phyloP scores from a whole-genome alignment of 805 yeast genomes.

The Candida nanaspora region DNA sequence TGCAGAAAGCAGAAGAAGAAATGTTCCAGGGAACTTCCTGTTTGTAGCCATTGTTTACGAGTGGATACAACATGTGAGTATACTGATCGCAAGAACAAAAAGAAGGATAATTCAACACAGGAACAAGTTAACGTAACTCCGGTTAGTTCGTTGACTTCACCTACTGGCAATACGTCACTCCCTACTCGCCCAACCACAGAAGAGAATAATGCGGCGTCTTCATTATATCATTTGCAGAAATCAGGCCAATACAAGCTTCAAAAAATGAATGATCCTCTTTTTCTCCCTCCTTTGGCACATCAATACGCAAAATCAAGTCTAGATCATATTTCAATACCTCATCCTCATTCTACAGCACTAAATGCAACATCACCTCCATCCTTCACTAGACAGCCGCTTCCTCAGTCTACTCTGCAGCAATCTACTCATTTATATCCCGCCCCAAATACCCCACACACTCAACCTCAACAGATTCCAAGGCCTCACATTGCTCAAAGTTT shows the following conservation, averaged over 20 bases:
- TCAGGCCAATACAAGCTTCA: background rate
- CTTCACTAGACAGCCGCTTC: background rate
- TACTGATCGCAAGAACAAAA: conserved; percentile 23
- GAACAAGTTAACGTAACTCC: no score
- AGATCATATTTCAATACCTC: background rate
- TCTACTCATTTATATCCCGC: no score
- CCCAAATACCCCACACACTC: background rate
- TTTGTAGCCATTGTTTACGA: conserved; percentile 30
- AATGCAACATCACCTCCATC: background rate
- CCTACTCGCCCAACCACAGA: conserved; percentile 3
- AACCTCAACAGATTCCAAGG: no score
- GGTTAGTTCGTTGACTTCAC: no score
- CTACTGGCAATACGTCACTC: no score
- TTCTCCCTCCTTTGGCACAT: conserved; percentile 4
- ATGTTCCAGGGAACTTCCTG: conserved; percentile 32
- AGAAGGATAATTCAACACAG: background rate
- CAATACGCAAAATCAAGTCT: background rate
- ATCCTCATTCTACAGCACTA: background rate
- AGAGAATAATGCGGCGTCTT: conserved; percentile 9
- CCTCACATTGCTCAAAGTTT: no score
- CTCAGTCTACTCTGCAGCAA: background rate
- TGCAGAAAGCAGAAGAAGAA: conserved; percentile 38
- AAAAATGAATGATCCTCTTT: background rate
- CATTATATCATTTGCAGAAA: conserved; percentile 10
- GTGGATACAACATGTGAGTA: conserved; percentile 29